Evolutionary conservation across 495 filamentous ascomycete species (phyloP).

Genomic region (Letharia columbiana): DNA sequence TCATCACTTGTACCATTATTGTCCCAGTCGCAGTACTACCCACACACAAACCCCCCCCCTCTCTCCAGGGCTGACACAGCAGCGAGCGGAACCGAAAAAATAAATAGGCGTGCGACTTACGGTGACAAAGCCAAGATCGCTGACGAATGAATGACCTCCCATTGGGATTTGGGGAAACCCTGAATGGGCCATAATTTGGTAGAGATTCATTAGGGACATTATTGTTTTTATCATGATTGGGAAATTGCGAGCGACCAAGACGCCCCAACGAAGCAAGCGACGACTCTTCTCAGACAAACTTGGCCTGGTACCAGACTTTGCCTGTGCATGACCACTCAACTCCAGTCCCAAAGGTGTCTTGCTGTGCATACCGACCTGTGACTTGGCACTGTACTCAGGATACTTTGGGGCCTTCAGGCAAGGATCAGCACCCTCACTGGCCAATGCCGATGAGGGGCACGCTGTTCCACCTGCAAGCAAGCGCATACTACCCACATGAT

Average conservation of each 20-base stretch:
- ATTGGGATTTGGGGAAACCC: neutral
- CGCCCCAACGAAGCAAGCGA: slow-evolving; percentile 9
- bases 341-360: neutral
- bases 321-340: neutral
- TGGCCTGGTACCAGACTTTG: neutral
- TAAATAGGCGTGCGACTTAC: slow-evolving; percentile 12
- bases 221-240: slow-evolving; percentile 6
- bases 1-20: neutral
- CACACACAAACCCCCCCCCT: neutral
- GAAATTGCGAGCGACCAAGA: slow-evolving; percentile 22
- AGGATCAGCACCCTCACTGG: slow-evolving; percentile 5
- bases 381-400: neutral
- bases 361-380: slow-evolving; percentile 9
- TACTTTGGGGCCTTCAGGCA: neutral
- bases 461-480: slow-evolving; percentile 17
- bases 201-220: neutral
- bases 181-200: neutral
- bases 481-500: slow-evolving; percentile 13
- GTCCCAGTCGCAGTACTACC: too few relatives aligned
- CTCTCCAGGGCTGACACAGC: slow-evolving; percentile 2
- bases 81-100: neutral
- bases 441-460: slow-evolving; percentile 10
- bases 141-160: slow-evolving; percentile 4
- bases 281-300: slow-evolving; percentile 2
- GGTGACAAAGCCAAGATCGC: slow-evolving; percentile 4